phyloP scores from a whole-genome alignment of 2,329 filamentous ascomycete genomes.

The Fusarium annulatum region DNA sequence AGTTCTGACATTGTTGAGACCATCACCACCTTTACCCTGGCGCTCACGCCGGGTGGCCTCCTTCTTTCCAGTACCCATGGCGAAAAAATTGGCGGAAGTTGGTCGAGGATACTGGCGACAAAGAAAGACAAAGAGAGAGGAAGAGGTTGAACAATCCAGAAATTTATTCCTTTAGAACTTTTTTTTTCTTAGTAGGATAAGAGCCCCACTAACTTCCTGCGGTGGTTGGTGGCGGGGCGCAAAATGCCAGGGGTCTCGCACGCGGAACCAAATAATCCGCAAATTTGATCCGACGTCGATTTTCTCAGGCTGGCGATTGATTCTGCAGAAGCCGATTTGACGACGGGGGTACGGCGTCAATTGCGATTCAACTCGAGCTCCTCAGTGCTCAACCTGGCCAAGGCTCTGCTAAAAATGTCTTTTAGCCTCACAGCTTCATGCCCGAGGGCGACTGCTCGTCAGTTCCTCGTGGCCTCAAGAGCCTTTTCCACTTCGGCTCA shows the following conservation, averaged over 20 bases:
- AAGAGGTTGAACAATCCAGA: conserved; percentile 35
- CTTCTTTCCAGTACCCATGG: conserved; percentile 93
- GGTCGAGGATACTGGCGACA: conserved; percentile 35
- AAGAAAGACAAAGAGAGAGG: conserved; percentile 29
- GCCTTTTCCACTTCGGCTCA: conserved; percentile 50
- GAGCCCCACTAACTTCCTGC: conserved; percentile 40
- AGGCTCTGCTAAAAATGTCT: conserved; percentile 44
- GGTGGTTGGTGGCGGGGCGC: conserved; percentile 41
- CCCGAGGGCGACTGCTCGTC: conserved; percentile 43
- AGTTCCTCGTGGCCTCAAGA: conserved; percentile 43
- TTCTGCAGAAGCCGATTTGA: conserved; percentile 21
- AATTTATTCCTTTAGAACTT: conserved; percentile 44
- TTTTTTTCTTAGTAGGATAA: conserved; percentile 40
- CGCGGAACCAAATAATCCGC: conserved; percentile 43
- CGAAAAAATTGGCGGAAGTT: conserved; percentile 40
- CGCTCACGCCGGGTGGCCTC: conserved; percentile 84
- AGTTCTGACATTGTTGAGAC: conserved; percentile 88
- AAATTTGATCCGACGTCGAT: conserved; percentile 38
- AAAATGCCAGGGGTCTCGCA: conserved; percentile 10
- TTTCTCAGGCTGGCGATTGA: conserved; percentile 34
- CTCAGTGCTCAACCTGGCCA: conserved; percentile 18
- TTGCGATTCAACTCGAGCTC: conserved; percentile 31
- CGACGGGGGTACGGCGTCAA: conserved; percentile 30
- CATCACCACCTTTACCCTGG: conserved; percentile 86
- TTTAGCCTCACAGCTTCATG: conserved; percentile 39